Conservation (phyloP, 345 rosid genomes). For the Brassica incana region DNA sequence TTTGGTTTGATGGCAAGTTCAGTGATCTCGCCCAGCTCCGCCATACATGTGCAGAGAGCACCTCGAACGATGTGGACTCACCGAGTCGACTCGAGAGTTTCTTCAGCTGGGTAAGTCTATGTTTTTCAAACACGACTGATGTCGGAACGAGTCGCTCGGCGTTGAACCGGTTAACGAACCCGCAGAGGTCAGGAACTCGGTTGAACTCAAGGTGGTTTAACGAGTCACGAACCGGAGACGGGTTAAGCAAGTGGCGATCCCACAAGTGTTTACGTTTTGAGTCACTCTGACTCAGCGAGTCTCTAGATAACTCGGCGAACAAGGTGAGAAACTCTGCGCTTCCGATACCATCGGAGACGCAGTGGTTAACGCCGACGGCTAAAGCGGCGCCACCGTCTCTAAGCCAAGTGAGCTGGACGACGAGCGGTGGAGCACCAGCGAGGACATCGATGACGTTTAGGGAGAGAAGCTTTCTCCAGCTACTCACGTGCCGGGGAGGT, state of each 20-base stretch:
- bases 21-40: slow-evolving; percentile 79
- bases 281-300: slow-evolving; percentile 30
- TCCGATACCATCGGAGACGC: slow-evolving; percentile 78
- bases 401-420: slow-evolving; percentile 89
- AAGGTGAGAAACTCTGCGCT: slow-evolving; percentile 67
- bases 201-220: slow-evolving; percentile 55
- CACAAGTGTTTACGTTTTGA: slow-evolving; percentile 49
- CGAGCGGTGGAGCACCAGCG: slow-evolving; percentile 70
- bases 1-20: slow-evolving; percentile 65
- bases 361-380: slow-evolving; percentile 71
- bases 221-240: slow-evolving; percentile 32
- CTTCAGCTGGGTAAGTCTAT: slow-evolving; percentile 53
- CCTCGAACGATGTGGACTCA: slow-evolving; percentile 68
- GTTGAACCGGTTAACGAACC: slow-evolving; percentile 58
- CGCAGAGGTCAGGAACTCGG: slow-evolving; percentile 60
- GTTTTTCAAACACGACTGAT: slow-evolving; percentile 46
- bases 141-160: slow-evolving; percentile 65
- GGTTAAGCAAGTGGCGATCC: slow-evolving; percentile 74
- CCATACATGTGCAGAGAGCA: slow-evolving; percentile 83
- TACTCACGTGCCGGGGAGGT: slow-evolving; percentile 60
- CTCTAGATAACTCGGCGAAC: slow-evolving; percentile 55
- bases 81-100: slow-evolving; percentile 45
- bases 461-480: slow-evolving; percentile 72
- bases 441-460: slow-evolving; percentile 65
- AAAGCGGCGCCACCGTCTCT: slow-evolving; percentile 66